Base-by-base conservation (phyloP, 176 grass and related monocot species). In the Stipa capillata region DNA sequence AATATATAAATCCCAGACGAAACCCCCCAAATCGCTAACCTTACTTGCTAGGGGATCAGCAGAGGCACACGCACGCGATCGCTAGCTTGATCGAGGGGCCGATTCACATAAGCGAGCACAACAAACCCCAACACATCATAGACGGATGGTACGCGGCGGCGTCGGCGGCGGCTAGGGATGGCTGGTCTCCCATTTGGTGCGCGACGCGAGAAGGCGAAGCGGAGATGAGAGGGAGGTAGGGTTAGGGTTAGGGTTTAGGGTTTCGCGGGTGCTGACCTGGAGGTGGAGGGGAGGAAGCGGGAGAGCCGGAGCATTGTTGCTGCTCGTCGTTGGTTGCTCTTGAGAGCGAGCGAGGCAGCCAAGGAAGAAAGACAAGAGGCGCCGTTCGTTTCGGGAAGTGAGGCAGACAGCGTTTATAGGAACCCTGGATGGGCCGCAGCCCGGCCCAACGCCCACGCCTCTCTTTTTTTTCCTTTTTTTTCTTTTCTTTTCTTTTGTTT, bases 261-360 rank as follows among this genome's bases (percentile, higher is more conserved):
- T 28, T 76, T 15, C 4, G 24, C 23, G 58, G 82, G 13, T 29
- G 21, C 52, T 63, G 42, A 89, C 87, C 82, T 89, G 53, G 76
- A 54, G 52, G 87, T 33, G 69, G 82, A 84, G 34, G 87, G 82
- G 61, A 74, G 61, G 87, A 89, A 80, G 76, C 87, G 82, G 69
- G 82, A 84, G 60, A 80, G 82, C 34, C 76, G 81, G 61, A 84
- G 76, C 87, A 89, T 89, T 39, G 70, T 72, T 31, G 86, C 41
- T 8, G 63, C 25, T 48, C 25, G 66, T 27, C 16, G 58, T 13
- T 9, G 29, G 73, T 82, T n/a, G n/a, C n/a, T n/a, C n/a, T n/a
- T n/a, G n/a, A n/a, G n/a, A n/a, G n/a, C n/a, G n/a, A n/a, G n/a
- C n/a, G n/a, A n/a, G n/a, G n/a, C n/a, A n/a, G n/a, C n/a, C n/a